A percentile compares a stretch with the other conserved stretches of the same genome.
Conservation (phyloP, 176 grass and related monocot genomes). For the Oryza punctata region DNA sequence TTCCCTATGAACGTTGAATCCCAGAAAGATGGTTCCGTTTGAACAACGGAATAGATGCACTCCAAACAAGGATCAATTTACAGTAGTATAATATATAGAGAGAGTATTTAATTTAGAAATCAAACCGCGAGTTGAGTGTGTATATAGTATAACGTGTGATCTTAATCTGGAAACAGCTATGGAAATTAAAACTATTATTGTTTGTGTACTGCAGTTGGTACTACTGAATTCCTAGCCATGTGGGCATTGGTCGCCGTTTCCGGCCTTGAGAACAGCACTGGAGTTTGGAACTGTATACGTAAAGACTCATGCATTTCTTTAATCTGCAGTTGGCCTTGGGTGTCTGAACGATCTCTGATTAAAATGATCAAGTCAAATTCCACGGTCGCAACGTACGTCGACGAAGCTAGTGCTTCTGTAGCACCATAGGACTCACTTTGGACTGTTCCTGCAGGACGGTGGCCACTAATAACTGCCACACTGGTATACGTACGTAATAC, state of each 20-base stretch:
- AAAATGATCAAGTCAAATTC: conserved; percentile 38
- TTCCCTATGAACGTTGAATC: conserved; percentile 39
- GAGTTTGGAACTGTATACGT: neutral
- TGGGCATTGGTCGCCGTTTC: neutral
- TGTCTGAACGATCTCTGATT: neutral
- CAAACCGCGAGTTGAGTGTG: neutral
- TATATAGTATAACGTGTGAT: neutral
- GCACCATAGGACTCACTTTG: neutral
- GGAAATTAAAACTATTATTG: neutral
- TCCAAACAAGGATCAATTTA: conserved; percentile 28
- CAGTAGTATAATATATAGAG: neutral
- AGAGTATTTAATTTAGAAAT: neutral
- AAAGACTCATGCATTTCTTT: neutral
- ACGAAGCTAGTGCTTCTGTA: neutral
- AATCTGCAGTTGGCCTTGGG: neutral
- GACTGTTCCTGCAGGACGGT: conserved; percentile 10
- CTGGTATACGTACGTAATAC: neutral
- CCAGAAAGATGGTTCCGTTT: conserved; percentile 42
- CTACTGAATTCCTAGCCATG: neutral
- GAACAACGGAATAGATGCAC: conserved; percentile 40
- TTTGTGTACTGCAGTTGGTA: neutral
- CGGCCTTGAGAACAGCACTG: neutral
- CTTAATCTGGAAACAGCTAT: neutral
- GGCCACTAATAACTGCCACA: neutral
- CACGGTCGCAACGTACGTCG: conserved; percentile 10